Evolutionary conservation across 202 grass and related monocot species (phyloP).

Genomic region (Carex sylvatica): DNA sequence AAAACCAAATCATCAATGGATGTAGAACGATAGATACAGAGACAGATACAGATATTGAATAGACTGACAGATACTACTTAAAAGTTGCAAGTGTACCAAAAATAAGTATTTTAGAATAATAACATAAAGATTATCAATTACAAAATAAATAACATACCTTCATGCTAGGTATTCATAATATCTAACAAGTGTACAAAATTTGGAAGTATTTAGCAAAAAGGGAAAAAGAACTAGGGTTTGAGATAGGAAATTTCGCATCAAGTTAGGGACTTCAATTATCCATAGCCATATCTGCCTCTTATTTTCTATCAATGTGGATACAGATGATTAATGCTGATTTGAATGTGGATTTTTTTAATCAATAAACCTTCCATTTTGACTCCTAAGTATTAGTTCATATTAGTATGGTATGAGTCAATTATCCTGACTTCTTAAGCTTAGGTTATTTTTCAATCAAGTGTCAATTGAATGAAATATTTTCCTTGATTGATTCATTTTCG

Average conservation of each 20-base stretch:
- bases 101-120: background rate
- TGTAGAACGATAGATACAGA: background rate
- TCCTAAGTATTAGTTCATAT: background rate
- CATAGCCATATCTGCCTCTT: background rate
- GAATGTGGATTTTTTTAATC: background rate
- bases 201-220: background rate
- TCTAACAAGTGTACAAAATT: background rate
- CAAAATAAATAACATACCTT: background rate
- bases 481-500: background rate
- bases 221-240: background rate
- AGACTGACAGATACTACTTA: background rate
- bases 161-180: background rate
- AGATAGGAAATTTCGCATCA: background rate
- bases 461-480: background rate
- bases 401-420: background rate
- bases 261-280: background rate
- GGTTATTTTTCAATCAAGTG: background rate
- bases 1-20: background rate
- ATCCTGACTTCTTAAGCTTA: background rate
- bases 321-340: background rate
- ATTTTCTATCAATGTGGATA: background rate
- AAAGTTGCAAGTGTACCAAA: no score
- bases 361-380: background rate
- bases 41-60: background rate
- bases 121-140: background rate